Evolutionary conservation across 1,284 basidiomycete species (phyloP).

Genomic region (Fistulina hepatica): DNA sequence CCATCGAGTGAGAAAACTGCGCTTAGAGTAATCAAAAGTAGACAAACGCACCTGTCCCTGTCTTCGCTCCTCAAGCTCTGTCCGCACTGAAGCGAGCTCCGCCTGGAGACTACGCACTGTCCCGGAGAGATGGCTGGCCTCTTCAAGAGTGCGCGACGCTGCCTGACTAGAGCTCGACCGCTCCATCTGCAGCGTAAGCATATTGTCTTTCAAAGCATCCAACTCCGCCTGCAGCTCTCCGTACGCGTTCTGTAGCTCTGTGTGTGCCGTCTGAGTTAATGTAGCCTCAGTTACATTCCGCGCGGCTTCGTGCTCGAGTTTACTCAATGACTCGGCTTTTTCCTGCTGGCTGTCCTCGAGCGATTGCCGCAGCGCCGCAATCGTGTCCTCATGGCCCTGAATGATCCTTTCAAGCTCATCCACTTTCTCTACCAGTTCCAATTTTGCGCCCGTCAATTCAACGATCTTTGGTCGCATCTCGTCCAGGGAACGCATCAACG

Average conservation of each 20-base stretch:
- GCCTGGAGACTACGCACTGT: conserved; percentile 34
- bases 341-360: conserved; percentile 43
- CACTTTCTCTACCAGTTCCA: conserved; percentile 54
- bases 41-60: conserved; percentile 27
- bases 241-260: conserved; percentile 54
- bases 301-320: conserved; percentile 30
- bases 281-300: conserved; percentile 41
- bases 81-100: conserved; percentile 35
- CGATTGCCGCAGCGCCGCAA: conserved; percentile 49
- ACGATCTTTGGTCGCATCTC: conserved; percentile 80
- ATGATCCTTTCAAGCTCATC: conserved; percentile 44
- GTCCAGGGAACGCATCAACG: conserved; percentile 63
- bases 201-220: conserved; percentile 36
- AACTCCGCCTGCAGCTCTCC: conserved; percentile 52
- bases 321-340: conserved; percentile 33
- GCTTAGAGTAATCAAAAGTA: background rate
- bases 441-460: conserved; percentile 59
- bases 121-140: conserved; percentile 39
- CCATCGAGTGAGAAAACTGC: background rate
- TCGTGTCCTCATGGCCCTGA: conserved; percentile 42
- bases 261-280: conserved; percentile 34
- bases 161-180: conserved; percentile 44
- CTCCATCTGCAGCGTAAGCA: conserved; percentile 48
- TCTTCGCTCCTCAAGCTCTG: conserved; percentile 40
- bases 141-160: conserved; percentile 37